phyloP scores from a whole-genome alignment of 2,329 filamentous ascomycete genomes.

The Pyrenophora tritici-repentis region DNA sequence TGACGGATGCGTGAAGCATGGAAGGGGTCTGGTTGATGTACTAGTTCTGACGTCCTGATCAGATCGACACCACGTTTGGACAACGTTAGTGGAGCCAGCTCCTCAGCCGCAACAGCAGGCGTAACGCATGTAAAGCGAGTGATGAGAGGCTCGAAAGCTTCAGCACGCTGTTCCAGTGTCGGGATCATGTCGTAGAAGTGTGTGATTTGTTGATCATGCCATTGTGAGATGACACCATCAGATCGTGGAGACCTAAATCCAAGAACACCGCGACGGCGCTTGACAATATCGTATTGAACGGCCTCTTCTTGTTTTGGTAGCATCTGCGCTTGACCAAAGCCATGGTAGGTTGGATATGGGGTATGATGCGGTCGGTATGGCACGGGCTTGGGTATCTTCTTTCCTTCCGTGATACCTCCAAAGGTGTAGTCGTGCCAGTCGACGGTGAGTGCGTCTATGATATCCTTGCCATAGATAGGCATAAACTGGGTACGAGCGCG shows the following conservation, averaged over 20 bases:
- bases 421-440: constrained; percentile 48
- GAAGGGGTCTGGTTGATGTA: constrained; percentile 74
- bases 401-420: constrained; percentile 49
- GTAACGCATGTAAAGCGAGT: constrained; percentile 92
- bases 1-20: constrained; percentile 91
- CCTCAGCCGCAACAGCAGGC: constrained; percentile 81
- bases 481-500: constrained; percentile 77
- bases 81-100: constrained; percentile 70
- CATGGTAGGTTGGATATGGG: constrained; percentile 14
- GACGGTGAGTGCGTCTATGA: constrained; percentile 76
- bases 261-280: constrained; percentile 31
- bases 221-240: constrained; percentile 54
- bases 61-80: constrained; percentile 61
- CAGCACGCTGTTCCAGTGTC: constrained; percentile 73
- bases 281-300: constrained; percentile 51
- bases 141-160: constrained; percentile 73
- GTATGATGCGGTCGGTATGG: constrained; percentile 16
- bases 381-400: constrained; percentile 18
- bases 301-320: constrained; percentile 17
- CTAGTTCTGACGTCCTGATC: constrained; percentile 61
- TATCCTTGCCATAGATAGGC: constrained; percentile 78
- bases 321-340: constrained; percentile 31
- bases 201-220: constrained; percentile 74
- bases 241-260: constrained; percentile 39
- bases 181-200: constrained; percentile 70